These are phyloP conservation scores for Magnolia kwangsiensis DNA, from an alignment of 164 flowering plant genomes.

Conservation along the genomic window DNA sequence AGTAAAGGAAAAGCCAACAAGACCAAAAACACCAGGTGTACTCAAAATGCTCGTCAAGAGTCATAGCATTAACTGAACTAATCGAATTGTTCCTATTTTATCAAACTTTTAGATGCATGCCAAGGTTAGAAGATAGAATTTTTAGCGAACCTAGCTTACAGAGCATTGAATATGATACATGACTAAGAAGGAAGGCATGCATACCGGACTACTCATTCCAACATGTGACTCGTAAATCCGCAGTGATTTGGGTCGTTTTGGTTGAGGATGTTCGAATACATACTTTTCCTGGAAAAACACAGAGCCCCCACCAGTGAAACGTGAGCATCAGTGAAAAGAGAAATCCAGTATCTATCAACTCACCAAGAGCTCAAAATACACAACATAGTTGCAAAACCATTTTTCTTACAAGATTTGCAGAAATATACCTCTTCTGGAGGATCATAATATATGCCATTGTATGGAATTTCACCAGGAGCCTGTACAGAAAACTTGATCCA, in stretches of 20 bases:
- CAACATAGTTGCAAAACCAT: background rate
- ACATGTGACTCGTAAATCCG: constrained; percentile 95
- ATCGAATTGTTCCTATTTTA: background rate
- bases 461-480: constrained; percentile 97
- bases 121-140: background rate
- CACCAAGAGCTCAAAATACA: background rate
- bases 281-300: constrained; percentile 63
- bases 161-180: background rate
- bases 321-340: background rate
- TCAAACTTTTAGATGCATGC: background rate
- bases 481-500: constrained; percentile 98
- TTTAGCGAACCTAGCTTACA: background rate
- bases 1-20: too few relatives aligned
- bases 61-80: background rate
- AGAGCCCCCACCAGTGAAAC: background rate
- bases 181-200: constrained; percentile 17
- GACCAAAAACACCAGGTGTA: too few relatives aligned
- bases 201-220: constrained; percentile 97
- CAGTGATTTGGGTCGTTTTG: constrained; percentile 82
- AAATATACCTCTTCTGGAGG: constrained; percentile 87
- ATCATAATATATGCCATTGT: constrained; percentile 92
- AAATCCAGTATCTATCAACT: background rate
- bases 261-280: constrained; percentile 80
- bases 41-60: background rate
- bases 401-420: background rate